Evolutionary conservation across 108 stramenopile genomes (phyloP).

Genomic region (Cyclostephanos invisitatus): DNA sequence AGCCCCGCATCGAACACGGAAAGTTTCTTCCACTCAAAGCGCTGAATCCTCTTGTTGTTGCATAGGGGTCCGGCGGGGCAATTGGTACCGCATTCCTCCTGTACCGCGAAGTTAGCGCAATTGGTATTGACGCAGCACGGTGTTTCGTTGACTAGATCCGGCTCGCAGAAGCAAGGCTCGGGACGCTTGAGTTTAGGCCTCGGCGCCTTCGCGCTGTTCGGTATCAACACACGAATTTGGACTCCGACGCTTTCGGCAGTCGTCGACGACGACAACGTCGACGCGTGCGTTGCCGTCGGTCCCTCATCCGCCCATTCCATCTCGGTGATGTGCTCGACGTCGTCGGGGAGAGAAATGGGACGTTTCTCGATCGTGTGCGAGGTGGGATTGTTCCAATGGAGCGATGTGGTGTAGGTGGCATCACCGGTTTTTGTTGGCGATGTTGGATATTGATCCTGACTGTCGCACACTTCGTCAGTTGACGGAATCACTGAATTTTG

Average conservation of each 20-base stretch:
- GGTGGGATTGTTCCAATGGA: slow-evolving; percentile 41
- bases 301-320: slow-evolving; percentile 56
- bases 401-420: slow-evolving; percentile 33
- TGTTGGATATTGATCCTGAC: not conserved
- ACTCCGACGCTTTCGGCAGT: not conserved
- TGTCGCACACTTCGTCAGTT: no score
- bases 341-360: slow-evolving; percentile 32
- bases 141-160: slow-evolving; percentile 21
- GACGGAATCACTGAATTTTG: no score
- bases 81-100: slow-evolving; percentile 78
- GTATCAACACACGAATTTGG: not conserved
- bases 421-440: not conserved
- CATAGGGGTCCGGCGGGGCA: slow-evolving; percentile 70
- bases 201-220: slow-evolving; percentile 37
- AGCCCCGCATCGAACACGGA: slow-evolving; percentile 72
- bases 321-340: slow-evolving; percentile 52
- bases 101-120: slow-evolving; percentile 76
- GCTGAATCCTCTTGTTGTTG: slow-evolving; percentile 73
- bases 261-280: not conserved
- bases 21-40: slow-evolving; percentile 62
- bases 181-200: slow-evolving; percentile 34
- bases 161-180: slow-evolving; percentile 58
- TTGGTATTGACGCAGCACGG: slow-evolving; percentile 47
- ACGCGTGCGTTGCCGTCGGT: not conserved
- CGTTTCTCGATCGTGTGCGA: slow-evolving; percentile 24